Evolutionary conservation across 73 alveolate species (phyloP).

Genomic region (Effrenium voratum): DNA sequence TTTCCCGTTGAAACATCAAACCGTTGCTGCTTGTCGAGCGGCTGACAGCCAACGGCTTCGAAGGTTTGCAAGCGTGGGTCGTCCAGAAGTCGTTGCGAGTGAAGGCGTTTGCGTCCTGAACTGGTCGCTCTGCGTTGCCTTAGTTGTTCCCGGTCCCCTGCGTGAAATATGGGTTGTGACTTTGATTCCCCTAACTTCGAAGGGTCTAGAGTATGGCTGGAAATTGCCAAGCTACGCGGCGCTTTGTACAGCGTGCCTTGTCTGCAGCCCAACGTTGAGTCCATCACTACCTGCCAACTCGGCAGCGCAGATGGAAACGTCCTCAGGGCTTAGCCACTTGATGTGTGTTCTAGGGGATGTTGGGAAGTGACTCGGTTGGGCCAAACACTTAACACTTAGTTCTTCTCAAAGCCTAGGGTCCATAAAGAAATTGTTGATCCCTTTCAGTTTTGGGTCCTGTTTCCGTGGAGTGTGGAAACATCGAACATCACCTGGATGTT

Average conservation of each 20-base stretch:
- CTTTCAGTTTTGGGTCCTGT: neutral
- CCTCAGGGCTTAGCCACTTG: neutral
- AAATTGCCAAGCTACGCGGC: too few relatives aligned
- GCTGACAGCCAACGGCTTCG: neutral
- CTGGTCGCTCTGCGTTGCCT: neutral
- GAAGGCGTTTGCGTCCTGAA: neutral
- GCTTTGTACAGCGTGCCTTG: slow-evolving; percentile 51
- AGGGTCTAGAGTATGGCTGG: too few relatives aligned
- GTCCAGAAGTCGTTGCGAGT: neutral
- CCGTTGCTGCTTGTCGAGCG: neutral
- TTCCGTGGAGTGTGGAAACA: neutral
- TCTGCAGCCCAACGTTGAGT: neutral
- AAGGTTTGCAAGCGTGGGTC: neutral
- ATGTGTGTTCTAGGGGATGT: neutral
- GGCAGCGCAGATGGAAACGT: neutral
- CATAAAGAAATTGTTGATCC: too few relatives aligned
- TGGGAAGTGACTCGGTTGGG: neutral
- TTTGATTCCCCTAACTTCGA: too few relatives aligned
- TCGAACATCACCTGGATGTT: neutral
- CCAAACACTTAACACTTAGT: neutral
- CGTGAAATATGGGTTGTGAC: too few relatives aligned
- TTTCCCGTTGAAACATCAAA: neutral
- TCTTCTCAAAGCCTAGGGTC: too few relatives aligned
- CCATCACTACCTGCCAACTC: neutral
- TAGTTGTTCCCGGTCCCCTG: too few relatives aligned